Evolutionary conservation across 2,329 filamentous ascomycete genomes (phyloP), one percentile per base, ranked within the genome.

Genomic region (Ilyonectria robusta): DNA sequence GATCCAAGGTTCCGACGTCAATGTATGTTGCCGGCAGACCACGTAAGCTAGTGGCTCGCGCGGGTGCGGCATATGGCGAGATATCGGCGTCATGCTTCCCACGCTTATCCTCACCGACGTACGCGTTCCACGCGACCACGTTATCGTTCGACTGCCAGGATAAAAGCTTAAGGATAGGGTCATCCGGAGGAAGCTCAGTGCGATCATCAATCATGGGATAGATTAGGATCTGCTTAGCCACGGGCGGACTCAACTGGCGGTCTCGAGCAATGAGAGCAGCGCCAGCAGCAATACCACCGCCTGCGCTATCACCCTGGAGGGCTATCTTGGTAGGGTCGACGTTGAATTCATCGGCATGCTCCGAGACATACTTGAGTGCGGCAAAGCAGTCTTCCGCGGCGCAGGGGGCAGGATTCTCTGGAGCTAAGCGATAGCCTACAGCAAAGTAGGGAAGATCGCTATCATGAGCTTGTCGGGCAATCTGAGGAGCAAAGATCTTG

Each of bases 361-460:
- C 59, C 1, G 66, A 61, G 1, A 80, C 29, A 73, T 75, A 81
- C 17, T 65, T 21, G 0, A 81, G 56, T 0, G 66, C 75, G 0
- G 76, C 76, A 65, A 81, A 81, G 58, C 76, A 76, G 65, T 85
- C 83, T 48, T 81, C 78, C 0, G 80, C 69, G 0, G 77, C 78
- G 0, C 71, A 72, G 0, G 83, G 81, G 11, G 78, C 78, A 1
- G 74, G 77, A 29, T 81, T 65, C 64, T 86, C 84, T 0, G 84
- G 84, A 0, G 83, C 80, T 0, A 83, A 76, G 2, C 83, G 78
- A 71, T 84, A 86, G 21, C 84, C 80, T 19, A 84, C 73, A 0
- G 76, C 76, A 47, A 83, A 76, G 35, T 82, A 72, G 6, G 78
- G 78, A 1, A 84, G 73, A 2, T 78, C 75, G 1, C 77, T 74